A percentile compares a stretch with the other conserved stretches of the same genome.
These are phyloP conservation scores for Podospora fimiseda DNA, from an alignment of 495 filamentous ascomycete genomes.

Conservation along the genomic window DNA sequence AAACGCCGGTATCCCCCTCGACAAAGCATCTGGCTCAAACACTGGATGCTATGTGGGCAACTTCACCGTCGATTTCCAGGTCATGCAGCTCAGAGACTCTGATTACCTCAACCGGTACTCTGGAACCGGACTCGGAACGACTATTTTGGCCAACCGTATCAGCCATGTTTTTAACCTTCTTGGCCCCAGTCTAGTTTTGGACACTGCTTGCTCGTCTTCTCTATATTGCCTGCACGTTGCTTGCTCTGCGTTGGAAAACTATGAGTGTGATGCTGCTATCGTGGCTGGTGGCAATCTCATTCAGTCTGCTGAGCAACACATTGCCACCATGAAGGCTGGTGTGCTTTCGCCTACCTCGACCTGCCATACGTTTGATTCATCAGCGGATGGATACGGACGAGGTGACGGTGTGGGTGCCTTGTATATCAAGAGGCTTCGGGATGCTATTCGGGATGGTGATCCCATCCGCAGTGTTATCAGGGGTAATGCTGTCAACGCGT, in stretches of 20 bases:
- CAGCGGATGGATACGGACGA: constrained; percentile 47
- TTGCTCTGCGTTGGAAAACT: constrained; percentile 22
- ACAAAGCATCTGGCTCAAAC: constrained; percentile 32
- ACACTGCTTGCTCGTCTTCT: constrained; percentile 38
- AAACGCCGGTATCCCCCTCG: constrained; percentile 30
- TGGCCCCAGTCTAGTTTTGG: constrained; percentile 39
- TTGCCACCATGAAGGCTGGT: constrained; percentile 18
- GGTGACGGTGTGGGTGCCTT: constrained; percentile 44
- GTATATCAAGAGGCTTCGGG: constrained; percentile 44
- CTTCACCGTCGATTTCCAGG: constrained; percentile 3
- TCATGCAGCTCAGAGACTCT: not conserved
- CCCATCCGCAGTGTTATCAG: constrained; percentile 45
- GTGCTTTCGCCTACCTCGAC: constrained; percentile 27
- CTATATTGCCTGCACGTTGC: constrained; percentile 34
- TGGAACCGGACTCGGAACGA: constrained; percentile 11
- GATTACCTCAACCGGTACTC: constrained; percentile 5
- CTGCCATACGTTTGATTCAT: constrained; percentile 16
- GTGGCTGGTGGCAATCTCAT: too few relatives aligned
- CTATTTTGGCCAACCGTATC: constrained; percentile 38
- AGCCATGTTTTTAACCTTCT: constrained; percentile 41
- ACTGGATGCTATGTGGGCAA: constrained; percentile 34
- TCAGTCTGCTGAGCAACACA: constrained; percentile 22
- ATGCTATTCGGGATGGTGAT: constrained; percentile 41
- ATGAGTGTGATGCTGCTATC: constrained; percentile 28
- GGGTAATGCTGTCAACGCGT: constrained; percentile 37